These are phyloP conservation scores for Micromonas pusilla DNA, from an alignment of 139 green algal genomes.

Conservation along the genomic window DNA sequence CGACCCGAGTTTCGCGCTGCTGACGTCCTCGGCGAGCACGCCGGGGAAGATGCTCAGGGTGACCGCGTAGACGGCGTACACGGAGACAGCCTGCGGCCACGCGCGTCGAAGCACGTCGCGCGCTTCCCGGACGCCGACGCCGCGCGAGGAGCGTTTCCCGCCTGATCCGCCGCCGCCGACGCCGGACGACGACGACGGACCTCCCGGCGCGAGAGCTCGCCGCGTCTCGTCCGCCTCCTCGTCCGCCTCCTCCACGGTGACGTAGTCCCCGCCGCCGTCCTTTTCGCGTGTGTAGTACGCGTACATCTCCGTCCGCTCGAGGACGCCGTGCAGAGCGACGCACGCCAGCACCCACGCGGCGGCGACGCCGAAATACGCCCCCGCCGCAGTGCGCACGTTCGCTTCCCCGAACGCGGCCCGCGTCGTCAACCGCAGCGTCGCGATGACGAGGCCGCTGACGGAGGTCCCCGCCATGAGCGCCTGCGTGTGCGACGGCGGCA, in stretches of 20 bases:
- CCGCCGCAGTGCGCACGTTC: slow-evolving; percentile 17
- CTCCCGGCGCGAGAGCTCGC: no score
- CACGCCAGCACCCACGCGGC: slow-evolving; percentile 34
- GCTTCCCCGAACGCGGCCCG: slow-evolving; percentile 13
- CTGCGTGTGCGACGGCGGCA: slow-evolving; percentile 45
- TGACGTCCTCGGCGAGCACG: slow-evolving; percentile 75
- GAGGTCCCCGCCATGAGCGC: slow-evolving; percentile 37
- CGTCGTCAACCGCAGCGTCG: slow-evolving; percentile 20
- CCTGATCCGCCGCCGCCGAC: no score
- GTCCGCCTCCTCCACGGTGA: background rate
- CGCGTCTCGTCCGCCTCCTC: background rate
- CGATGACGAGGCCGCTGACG: slow-evolving; percentile 20
- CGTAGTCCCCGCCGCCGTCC: no score
- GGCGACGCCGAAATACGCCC: slow-evolving; percentile 43
- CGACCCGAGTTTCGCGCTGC: slow-evolving; percentile 49
- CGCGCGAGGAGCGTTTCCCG: no score
- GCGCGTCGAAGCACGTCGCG: slow-evolving; percentile 10
- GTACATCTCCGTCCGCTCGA: background rate
- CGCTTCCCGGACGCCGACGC: background rate
- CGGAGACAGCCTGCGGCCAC: background rate
- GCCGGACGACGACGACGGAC: no score
- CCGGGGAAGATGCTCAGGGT: slow-evolving; percentile 88
- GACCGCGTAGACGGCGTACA: slow-evolving; percentile 25
- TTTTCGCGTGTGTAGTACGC: background rate
- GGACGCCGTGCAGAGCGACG: slow-evolving; percentile 5